phyloP scores from a whole-genome alignment of 208 protist species.

The Blechomonas ayalai region DNA sequence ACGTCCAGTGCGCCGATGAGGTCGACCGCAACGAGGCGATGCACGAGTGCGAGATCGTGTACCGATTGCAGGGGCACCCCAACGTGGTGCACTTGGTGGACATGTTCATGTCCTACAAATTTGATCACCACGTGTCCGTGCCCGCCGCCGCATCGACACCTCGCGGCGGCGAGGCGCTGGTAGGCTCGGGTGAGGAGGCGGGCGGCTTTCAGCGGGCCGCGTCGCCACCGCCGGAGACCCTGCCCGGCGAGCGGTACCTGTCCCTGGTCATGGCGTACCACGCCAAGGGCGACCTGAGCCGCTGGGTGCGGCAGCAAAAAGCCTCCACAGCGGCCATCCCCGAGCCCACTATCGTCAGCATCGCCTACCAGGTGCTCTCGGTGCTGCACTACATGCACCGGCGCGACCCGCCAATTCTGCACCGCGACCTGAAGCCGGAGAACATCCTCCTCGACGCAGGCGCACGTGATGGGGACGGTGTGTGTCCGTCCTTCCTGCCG shows the following conservation, averaged over 20 bases:
- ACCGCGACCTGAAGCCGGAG: conserved; percentile 86
- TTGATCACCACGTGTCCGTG: too few relatives aligned
- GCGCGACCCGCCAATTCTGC: conserved; percentile 47
- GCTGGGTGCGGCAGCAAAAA: conserved; percentile 31
- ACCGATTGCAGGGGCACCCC: conserved; percentile 60
- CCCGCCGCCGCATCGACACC: background rate
- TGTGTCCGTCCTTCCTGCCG: conserved; percentile 13
- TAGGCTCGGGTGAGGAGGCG: too few relatives aligned
- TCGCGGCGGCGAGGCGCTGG: too few relatives aligned
- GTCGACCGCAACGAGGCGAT: conserved; percentile 48
- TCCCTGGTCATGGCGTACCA: conserved; percentile 59
- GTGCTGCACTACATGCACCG: conserved; percentile 66
- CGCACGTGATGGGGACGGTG: conserved; percentile 22
- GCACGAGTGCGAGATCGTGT: conserved; percentile 60
- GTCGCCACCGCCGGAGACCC: conserved; percentile 8
- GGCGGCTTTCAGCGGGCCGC: background rate
- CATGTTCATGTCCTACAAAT: conserved; percentile 78
- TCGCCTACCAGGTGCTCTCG: conserved; percentile 52
- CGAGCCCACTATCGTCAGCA: conserved; percentile 36
- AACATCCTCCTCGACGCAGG: conserved; percentile 76
- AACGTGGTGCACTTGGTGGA: conserved; percentile 67
- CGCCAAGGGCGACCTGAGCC: conserved; percentile 41
- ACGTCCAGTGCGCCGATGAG: conserved; percentile 54
- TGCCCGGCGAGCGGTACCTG: conserved; percentile 39
- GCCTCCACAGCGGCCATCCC: conserved; percentile 25